phyloP scores from a whole-genome alignment of 208 protist genomes.

The Acanthamoeba royreba region DNA sequence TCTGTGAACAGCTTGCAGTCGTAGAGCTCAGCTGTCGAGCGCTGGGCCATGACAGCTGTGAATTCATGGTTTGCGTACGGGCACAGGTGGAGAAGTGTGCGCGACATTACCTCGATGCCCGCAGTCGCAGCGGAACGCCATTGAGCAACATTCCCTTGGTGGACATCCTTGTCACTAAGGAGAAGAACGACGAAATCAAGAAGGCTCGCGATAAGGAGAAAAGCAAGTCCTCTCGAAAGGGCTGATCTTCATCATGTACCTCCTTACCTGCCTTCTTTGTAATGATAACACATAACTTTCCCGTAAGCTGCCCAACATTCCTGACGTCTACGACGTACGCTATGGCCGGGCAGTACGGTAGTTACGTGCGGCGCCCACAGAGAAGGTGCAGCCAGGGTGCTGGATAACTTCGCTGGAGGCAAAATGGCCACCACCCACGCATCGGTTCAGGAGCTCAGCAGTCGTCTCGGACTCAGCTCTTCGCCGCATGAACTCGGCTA shows the following conservation, averaged over 20 bases:
- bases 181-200: neutral
- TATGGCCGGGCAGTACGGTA: too few relatives aligned
- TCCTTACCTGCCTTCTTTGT: too few relatives aligned
- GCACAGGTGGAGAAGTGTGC: neutral
- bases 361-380: neutral
- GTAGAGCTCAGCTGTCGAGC: neutral
- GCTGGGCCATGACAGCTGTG: neutral
- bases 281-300: too few relatives aligned
- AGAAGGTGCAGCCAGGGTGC: conserved; percentile 60
- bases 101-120: neutral
- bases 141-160: neutral
- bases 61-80: neutral
- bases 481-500: conserved; percentile 78
- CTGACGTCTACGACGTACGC: neutral
- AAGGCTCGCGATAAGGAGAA: too few relatives aligned
- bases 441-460: conserved; percentile 72
- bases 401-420: conserved; percentile 90
- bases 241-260: too few relatives aligned
- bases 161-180: neutral
- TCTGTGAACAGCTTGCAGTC: too few relatives aligned
- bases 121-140: neutral
- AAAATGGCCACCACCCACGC: conserved; percentile 89
- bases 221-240: too few relatives aligned
- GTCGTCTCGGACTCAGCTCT: neutral
- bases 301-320: neutral